These are phyloP conservation scores for Teunomyces pallodes DNA, from an alignment of 805 yeast genomes.

Conservation along the genomic window DNA sequence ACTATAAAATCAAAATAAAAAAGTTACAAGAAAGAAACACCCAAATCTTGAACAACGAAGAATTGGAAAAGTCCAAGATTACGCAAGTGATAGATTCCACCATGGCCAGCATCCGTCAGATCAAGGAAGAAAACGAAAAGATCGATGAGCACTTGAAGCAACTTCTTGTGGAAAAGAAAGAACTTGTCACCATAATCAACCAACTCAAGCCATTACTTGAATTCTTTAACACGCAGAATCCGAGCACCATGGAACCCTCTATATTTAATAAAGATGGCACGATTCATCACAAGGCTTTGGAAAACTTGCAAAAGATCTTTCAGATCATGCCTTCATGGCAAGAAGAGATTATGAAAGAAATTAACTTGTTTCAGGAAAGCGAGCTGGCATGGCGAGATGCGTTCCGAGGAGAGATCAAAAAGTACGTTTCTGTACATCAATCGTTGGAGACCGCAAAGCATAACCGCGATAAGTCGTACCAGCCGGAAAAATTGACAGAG, in stretches of 20 bases:
- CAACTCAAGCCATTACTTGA: slow-evolving; percentile 25
- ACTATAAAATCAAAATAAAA: slow-evolving; percentile 13
- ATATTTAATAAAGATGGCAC: slow-evolving; percentile 32
- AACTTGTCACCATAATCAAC: slow-evolving; percentile 12
- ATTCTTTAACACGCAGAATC: slow-evolving; percentile 13
- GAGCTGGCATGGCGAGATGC: slow-evolving; percentile 32
- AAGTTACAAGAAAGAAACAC: slow-evolving; percentile 24
- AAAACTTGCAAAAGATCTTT: slow-evolving; percentile 21
- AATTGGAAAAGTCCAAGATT: slow-evolving; percentile 20
- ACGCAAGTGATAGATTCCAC: slow-evolving; percentile 13
- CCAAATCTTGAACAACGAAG: slow-evolving; percentile 22
- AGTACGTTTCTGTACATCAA: slow-evolving; percentile 27
- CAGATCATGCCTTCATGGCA: slow-evolving; percentile 36
- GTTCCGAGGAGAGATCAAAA: slow-evolving; percentile 28
- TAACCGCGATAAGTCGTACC: slow-evolving; percentile 23
- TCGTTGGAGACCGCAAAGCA: slow-evolving; percentile 26
- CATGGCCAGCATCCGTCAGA: slow-evolving; percentile 12
- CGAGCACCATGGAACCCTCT: slow-evolving; percentile 2
- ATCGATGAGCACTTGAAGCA: slow-evolving; percentile 26
- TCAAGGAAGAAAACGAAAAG: slow-evolving; percentile 20
- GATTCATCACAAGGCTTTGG: slow-evolving; percentile 25
- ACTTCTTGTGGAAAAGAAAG: slow-evolving; percentile 23
- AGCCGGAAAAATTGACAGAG: slow-evolving; percentile 32
- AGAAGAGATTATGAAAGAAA: slow-evolving; percentile 26
- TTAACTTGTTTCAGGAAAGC: slow-evolving; percentile 19